Evolutionary conservation across 139 green algal genomes (phyloP), one percentile per base, ranked within the genome.

Genomic region (Volvox reticuliferus): DNA sequence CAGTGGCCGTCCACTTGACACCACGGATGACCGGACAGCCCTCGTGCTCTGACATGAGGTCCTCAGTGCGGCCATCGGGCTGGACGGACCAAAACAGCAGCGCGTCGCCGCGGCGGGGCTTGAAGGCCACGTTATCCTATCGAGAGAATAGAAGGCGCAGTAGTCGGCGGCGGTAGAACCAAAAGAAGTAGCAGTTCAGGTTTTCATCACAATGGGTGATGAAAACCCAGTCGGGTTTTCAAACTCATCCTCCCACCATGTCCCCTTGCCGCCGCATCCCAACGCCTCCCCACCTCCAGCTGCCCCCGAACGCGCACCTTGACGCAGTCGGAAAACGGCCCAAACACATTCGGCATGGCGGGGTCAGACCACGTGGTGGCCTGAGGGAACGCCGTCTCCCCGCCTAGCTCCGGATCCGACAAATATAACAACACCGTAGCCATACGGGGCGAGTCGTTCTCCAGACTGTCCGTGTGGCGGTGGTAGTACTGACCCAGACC

Each of bases 341-440:
- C 94, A 69, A 94, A 88, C 37, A 80, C 82, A n/a, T 83, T 13
- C 1, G 78, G 65, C 73, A 94, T 79, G 2, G 37, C 77, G 1
- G 89, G 87, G 71, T 95, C 61, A 22, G 93, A 76, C 95, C 95
- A 97, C n/a, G 92, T 20, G 21, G 62, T 89, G 55, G 79, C 80
- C 71, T 93, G 82, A 26, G 94, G 94, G 83, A 96, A 96, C 3
- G 94, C 94, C n/a, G 93, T 95, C 93, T 95, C 93, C 6, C 93
- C 93, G 32, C 93, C 93, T 82, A 94, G 78, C 35, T 86, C 84
- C 1, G 90, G 83, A 67, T 93, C 91, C 0, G 71, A 55, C 26
- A 96, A 86, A 92, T 98, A 99, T 50, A 99, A 76, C 80, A 99
- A 94, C 33, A 98, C 93, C 0, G 97, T 99, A 87, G 94, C 94